Evolutionary conservation across 345 rosid species (phyloP).

Genomic region (Carallia pectinifolia): DNA sequence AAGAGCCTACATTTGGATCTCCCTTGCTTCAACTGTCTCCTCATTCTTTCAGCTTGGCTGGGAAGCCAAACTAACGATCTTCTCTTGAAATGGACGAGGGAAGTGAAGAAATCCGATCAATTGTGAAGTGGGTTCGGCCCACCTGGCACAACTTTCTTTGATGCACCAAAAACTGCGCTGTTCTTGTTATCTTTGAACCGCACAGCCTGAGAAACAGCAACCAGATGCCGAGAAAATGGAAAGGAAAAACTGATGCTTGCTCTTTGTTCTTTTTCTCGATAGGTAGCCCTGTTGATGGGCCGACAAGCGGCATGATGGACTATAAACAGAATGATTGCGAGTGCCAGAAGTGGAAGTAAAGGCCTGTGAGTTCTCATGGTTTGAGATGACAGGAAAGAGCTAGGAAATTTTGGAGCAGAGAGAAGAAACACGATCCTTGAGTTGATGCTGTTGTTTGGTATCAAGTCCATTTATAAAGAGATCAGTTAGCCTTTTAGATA

Average conservation of each 20-base stretch:
- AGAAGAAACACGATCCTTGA: not conserved
- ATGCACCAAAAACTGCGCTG: constrained; percentile 13
- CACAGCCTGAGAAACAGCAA: constrained; percentile 13
- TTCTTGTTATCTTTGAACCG: constrained; percentile 7
- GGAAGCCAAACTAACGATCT: not conserved
- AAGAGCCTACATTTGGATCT: too few species aligned
- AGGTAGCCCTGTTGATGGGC: constrained; percentile 6
- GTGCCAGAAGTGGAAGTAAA: constrained; percentile 22
- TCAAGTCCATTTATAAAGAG: constrained; percentile 10
- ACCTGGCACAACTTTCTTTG: constrained; percentile 38
- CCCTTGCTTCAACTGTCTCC: not conserved
- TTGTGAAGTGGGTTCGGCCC: constrained; percentile 70
- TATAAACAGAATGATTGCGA: constrained; percentile 17
- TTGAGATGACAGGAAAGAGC: not conserved
- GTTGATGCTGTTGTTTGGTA: not conserved
- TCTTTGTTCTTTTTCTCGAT: constrained; percentile 14
- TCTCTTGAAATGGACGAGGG: not conserved
- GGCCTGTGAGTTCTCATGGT: constrained; percentile 21
- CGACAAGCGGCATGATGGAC: constrained; percentile 30
- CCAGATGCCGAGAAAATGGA: constrained; percentile 13
- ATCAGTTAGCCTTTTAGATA: not conserved
- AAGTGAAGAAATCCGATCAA: constrained; percentile 17
- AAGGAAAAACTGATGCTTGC: constrained; percentile 7
- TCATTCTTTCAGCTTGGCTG: constrained; percentile 13
- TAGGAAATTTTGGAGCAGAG: not conserved